Conservation (phyloP, 78 protist genomes). For the Diacronema lutheri region DNA sequence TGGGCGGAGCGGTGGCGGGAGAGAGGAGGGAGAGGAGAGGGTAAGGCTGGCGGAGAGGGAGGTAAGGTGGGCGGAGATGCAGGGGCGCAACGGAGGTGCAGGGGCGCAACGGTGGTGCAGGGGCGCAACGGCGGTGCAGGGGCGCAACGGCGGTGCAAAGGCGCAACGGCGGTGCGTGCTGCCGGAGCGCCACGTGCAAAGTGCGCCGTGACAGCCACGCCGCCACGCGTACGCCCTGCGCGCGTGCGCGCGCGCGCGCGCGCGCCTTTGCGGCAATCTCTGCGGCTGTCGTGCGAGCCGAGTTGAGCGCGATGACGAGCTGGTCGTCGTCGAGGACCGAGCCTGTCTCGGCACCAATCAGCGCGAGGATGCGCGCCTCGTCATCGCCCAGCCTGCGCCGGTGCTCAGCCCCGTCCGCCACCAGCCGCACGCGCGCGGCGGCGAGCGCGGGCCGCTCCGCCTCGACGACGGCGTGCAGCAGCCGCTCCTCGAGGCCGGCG, state of each 20-base stretch:
- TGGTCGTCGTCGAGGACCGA: constrained; percentile 75
- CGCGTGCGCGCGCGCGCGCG: constrained; percentile 56
- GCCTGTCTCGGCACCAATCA: constrained; percentile 36
- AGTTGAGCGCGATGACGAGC: constrained; percentile 53
- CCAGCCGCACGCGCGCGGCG: constrained; percentile 33
- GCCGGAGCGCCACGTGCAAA: no score
- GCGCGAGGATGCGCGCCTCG: constrained; percentile 68
- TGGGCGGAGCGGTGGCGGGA: no score
- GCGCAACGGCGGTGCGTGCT: no score
- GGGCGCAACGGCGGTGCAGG: no score
- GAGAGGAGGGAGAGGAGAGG: no score
- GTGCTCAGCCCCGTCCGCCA: constrained; percentile 35
- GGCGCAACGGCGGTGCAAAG: no score
- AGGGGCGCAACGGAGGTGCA: no score
- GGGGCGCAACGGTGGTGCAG: no score
- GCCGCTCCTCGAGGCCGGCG: constrained; percentile 51
- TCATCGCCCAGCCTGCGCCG: constrained; percentile 17
- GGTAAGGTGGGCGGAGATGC: no score
- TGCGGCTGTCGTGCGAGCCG: constrained; percentile 34
- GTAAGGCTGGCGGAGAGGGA: no score
- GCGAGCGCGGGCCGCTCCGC: constrained; percentile 38
- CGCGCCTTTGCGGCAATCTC: constrained; percentile 26
- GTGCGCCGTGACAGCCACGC: no score
- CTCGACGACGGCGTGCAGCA: constrained; percentile 47
- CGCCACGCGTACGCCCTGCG: constrained; percentile 46